Evolutionary conservation across 768 basidiomycete species (phyloP).

Genomic region (Rickenella mellea): DNA sequence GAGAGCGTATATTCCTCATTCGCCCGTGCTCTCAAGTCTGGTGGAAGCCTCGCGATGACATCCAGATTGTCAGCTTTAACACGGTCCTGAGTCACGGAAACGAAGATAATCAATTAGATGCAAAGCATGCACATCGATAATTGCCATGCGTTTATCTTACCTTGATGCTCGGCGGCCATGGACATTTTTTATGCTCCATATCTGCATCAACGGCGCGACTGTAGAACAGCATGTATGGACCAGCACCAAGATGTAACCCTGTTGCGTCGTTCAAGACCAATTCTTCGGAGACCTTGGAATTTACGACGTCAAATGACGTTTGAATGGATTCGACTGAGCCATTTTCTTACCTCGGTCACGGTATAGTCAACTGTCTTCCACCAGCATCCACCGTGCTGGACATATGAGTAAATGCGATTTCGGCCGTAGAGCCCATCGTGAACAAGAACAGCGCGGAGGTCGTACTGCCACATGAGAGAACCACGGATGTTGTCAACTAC

Average conservation of each 20-base stretch:
- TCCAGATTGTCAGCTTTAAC: no score
- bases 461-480: conserved; percentile 44
- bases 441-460: conserved; percentile 67
- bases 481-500: neutral
- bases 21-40: no score
- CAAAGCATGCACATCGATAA: no score
- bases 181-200: conserved; percentile 12
- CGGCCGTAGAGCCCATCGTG: conserved; percentile 74
- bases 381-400: conserved; percentile 60
- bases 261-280: conserved; percentile 56
- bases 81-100: no score
- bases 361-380: conserved; percentile 72
- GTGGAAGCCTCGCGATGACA: no score
- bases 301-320: neutral
- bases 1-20: no score
- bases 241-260: conserved; percentile 67
- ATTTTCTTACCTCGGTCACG: conserved; percentile 46
- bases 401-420: conserved; percentile 71
- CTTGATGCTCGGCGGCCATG: conserved; percentile 23
- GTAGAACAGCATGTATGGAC: conserved; percentile 75
- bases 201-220: conserved; percentile 24
- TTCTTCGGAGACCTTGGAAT: conserved; percentile 56
- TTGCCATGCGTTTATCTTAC: no score
- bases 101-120: no score
- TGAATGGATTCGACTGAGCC: neutral